Percentiles rank a stretch among this genome's conserved stretches.
phyloP scores from a whole-genome alignment of 2,329 filamentous ascomycete genomes.

The Ascochyta lentis region DNA sequence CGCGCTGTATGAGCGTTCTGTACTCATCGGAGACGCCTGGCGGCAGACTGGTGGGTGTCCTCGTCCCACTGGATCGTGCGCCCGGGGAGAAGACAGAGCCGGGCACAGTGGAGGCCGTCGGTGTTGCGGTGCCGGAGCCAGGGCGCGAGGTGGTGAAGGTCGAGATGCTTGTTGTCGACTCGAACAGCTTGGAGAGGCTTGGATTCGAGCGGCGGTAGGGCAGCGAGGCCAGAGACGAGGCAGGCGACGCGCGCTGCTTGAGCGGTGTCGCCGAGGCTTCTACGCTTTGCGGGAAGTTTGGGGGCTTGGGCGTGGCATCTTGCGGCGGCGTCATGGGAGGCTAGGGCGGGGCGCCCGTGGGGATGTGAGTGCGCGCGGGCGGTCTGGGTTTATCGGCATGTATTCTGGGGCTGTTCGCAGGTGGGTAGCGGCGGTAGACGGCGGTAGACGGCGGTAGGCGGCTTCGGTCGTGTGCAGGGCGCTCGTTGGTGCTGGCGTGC shows the following conservation, averaged over 20 bases:
- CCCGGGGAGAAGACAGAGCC: constrained; percentile 56
- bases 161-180: constrained; percentile 56
- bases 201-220: constrained; percentile 62
- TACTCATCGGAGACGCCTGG: constrained; percentile 61
- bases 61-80: constrained; percentile 42
- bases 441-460: background rate
- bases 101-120: constrained; percentile 42
- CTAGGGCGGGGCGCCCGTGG: constrained; percentile 47
- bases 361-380: constrained; percentile 37
- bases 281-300: constrained; percentile 52
- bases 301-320: constrained; percentile 48
- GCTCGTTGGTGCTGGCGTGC: constrained; percentile 18
- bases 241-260: constrained; percentile 66
- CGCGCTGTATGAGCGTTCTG: constrained; percentile 73
- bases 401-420: constrained; percentile 25
- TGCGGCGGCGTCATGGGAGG: constrained; percentile 50
- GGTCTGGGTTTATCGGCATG: constrained; percentile 41
- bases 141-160: constrained; percentile 40
- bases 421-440: constrained; percentile 5
- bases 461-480: constrained; percentile 11
- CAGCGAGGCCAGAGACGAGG: constrained; percentile 64
- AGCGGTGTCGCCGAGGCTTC: constrained; percentile 67
- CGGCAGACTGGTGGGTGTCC: constrained; percentile 47
- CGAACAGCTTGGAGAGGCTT: constrained; percentile 60
- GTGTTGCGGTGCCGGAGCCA: constrained; percentile 54